Evolutionary conservation across 2,329 filamentous ascomycete species (phyloP), one percentile per base, ranked within the genome.

Genomic region (Diaporthe citriasiana): DNA sequence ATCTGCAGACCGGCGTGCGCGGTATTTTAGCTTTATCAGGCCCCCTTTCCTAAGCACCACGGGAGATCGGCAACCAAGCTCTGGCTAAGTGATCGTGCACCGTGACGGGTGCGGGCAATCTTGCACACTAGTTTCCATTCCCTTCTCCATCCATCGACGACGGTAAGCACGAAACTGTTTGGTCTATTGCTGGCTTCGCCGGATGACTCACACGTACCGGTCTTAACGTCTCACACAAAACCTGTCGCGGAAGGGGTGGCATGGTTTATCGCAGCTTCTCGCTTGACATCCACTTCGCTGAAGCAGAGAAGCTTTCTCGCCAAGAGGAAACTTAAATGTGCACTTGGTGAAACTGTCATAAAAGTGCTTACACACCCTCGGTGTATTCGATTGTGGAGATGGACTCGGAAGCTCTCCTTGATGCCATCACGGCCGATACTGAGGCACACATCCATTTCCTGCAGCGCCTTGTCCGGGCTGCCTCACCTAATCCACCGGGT

Each of bases 401-500:
- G 74, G 73, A 78, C 10, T 75, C 75, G 1, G 73, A 75, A 22
- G 53, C 53, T n/a, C 69, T 75, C 27, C 60, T 75, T 6, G 38
- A 74, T 3, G 50, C 55, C 30, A 73, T 75, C 45, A 45, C 35
- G 15, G 77, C 56, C 71, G 69, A 75, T 22, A 38, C 53, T 4
- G 30, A 65, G 13, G 51, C 40, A 22, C 72, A 75, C 33, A 45
- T 74, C 30, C 15, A 27, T 17, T 70, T 74, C 2, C 56, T 75
- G 27, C 74, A 75, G 53, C 35, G 35, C 5, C 79, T 84, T 33
- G 79, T 82, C 17, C 81, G 79, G 68, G 80, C 80, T 1, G 79
- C 82, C 22, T 84, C 82, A 1, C 80, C 83, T 1, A 84, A 83
- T 70, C 83, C 83, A 15, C 82, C 83, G 30, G 83, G 83, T 17